phyloP scores from a whole-genome alignment of 2,329 filamentous ascomycete species.

The Pestalotiopsis fici region DNA sequence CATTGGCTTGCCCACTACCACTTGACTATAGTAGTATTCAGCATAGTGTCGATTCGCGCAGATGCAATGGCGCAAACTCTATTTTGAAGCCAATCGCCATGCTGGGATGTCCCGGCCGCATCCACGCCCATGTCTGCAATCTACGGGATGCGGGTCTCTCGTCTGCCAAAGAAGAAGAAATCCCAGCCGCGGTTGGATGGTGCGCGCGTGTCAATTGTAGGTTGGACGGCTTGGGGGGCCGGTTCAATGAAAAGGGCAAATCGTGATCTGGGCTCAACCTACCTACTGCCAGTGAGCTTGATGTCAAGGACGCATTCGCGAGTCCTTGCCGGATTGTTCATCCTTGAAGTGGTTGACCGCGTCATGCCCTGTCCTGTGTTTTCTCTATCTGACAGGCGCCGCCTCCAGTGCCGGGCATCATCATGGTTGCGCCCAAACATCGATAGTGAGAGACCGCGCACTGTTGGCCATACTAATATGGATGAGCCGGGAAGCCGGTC shows the following conservation, averaged over 20 bases:
- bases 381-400: no score
- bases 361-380: not conserved
- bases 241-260: not conserved
- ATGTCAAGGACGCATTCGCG: not conserved
- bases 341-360: not conserved
- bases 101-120: not conserved
- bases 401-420: no score
- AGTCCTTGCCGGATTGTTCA: not conserved
- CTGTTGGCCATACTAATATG: no score
- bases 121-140: not conserved
- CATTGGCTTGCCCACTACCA: not conserved
- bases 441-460: no score
- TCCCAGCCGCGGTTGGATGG: not conserved
- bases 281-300: no score
- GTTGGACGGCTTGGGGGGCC: not conserved
- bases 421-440: no score
- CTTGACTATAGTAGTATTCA: no score
- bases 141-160: not conserved
- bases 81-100: not conserved
- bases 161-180: not conserved
- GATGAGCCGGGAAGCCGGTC: no score
- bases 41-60: not conserved
- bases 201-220: not conserved
- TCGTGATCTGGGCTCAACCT: not conserved
- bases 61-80: not conserved